Evolutionary conservation across 2,329 filamentous ascomycete genomes (phyloP), one percentile per base, ranked within the genome.

Genomic region (Fusarium nisikadoi): DNA sequence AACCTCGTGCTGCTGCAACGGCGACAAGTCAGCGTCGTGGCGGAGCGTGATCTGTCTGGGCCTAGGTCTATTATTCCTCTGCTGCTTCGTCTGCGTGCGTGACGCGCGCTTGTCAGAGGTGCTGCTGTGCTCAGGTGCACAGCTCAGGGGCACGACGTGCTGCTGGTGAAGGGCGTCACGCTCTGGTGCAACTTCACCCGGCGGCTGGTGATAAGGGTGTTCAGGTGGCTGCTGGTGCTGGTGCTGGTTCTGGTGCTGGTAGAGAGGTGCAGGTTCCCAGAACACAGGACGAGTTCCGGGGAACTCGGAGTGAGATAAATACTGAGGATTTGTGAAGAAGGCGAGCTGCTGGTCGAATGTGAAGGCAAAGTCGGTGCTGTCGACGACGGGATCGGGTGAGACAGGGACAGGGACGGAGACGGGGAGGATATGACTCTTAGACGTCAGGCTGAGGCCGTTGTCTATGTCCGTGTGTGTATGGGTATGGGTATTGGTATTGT

Each of bases 361-460:
- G 68, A 83, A 82, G 76, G 76, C 74, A 73, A 82, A 81, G 65
- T 81, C 77, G 66, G 74, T 72, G 49, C 79, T 71, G 39, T 77
- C 79, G 56, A 82, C 65, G 47, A 75, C 70, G 39, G 77, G 63
- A 29, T 81, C 75, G 58, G 77, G 71, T 73, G 75, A 77, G 71
- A 79, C 76, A 66, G 72, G 71, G 42, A 73, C 62, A 46, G 53
- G 53, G 29, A 56, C 41, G 54, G 75, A 77, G 70, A 78, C 75
- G 60, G 73, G 70, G 46, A 72, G 62, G 39, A 70, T 65, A 65
- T 80, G 76, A 59, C 66, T 74, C 50, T 77, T 72, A 56, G 75
- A 58, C 60, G 76, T 60, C 55, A 75, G 57, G 50, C 70, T 74
- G 54, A 56, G 31, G 54, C 23, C 36, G 31, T 49, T 49, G 19